Conservation (phyloP, 2,329 filamentous ascomycete species). For the Colletotrichum sp. region DNA sequence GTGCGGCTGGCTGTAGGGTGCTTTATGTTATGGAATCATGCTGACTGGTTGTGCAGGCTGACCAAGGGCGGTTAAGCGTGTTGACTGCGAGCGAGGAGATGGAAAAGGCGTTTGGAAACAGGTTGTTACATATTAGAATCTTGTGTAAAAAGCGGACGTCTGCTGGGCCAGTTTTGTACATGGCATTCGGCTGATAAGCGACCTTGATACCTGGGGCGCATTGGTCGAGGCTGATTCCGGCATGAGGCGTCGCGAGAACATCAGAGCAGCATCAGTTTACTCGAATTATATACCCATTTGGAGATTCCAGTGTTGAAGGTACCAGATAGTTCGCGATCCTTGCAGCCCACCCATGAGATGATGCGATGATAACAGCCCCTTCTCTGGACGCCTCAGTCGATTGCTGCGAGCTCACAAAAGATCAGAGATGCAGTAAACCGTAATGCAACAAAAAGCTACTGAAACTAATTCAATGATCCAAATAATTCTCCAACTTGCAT, state of each 20-base stretch:
- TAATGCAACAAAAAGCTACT: neutral
- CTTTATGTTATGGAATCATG: neutral
- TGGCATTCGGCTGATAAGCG: neutral
- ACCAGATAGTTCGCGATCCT: neutral
- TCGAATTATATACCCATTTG: neutral
- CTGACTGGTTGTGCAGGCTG: neutral
- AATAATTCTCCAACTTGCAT: neutral
- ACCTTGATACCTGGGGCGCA: neutral
- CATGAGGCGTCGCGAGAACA: neutral
- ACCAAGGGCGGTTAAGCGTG: neutral
- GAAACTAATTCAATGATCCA: neutral
- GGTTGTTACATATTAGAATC: neutral
- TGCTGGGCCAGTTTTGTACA: neutral
- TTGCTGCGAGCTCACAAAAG: neutral
- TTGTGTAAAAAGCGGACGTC: neutral
- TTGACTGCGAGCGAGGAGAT: neutral
- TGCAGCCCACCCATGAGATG: neutral
- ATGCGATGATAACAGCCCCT: neutral
- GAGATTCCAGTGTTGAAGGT: neutral
- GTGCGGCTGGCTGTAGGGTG: neutral
- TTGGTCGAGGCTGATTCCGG: neutral
- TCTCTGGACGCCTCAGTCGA: neutral
- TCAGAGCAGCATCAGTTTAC: neutral
- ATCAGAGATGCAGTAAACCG: rapidly evolving
- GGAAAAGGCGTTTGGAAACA: neutral